These are phyloP conservation scores for Pseudocercospora vitis DNA, from an alignment of 2,329 filamentous ascomycete species.

Conservation along the genomic window DNA sequence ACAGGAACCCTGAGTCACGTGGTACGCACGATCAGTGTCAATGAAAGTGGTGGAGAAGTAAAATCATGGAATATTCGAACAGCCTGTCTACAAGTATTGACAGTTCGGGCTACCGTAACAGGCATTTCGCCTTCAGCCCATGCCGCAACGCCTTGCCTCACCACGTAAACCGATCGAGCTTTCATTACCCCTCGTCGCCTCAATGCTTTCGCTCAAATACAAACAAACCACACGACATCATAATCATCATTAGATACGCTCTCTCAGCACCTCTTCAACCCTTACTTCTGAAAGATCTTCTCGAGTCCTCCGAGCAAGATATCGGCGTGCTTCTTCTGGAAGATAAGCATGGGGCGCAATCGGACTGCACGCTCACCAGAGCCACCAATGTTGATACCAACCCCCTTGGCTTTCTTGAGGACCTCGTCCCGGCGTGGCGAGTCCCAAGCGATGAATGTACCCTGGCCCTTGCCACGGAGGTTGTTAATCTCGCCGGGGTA, in stretches of 20 bases:
- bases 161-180: constrained; percentile 8
- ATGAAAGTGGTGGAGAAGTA: no score
- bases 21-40: no score
- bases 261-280: background rate
- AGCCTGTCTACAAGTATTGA: no score
- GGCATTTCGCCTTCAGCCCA: constrained; percentile 4
- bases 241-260: constrained; percentile 5
- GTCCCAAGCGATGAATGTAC: constrained; percentile 93
- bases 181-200: constrained; percentile 12
- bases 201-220: constrained; percentile 12
- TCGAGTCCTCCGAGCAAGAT: constrained; percentile 63
- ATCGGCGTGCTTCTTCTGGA: constrained; percentile 88
- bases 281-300: constrained; percentile 37
- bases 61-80: no score
- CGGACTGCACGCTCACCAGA: constrained; percentile 73
- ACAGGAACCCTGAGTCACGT: no score
- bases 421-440: constrained; percentile 77
- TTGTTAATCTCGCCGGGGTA: constrained; percentile 79
- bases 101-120: no score
- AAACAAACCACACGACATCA: constrained; percentile 3
- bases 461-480: constrained; percentile 81
- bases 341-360: constrained; percentile 84
- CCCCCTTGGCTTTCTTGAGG: constrained; percentile 71
- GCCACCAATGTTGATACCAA: constrained; percentile 86
- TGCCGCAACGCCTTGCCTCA: constrained; percentile 18